Evolutionary conservation across 1,284 basidiomycete species (phyloP).

Genomic region (Irpex sp.): DNA sequence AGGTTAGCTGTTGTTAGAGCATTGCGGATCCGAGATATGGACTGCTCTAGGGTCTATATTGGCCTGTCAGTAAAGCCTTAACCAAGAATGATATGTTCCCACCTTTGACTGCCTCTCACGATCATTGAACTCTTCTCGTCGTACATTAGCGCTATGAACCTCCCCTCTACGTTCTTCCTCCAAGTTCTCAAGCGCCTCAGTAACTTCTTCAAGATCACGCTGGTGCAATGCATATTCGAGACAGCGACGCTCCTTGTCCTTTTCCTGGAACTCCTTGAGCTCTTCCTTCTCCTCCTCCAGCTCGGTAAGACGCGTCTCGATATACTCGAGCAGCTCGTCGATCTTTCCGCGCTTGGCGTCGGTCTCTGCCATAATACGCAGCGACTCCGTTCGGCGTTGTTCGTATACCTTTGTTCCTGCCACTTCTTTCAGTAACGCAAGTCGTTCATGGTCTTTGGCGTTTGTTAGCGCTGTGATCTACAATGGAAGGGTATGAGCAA

Average conservation of each 20-base stretch:
- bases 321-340: constrained; percentile 83
- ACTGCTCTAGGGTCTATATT: constrained; percentile 64
- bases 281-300: constrained; percentile 98
- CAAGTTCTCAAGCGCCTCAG: constrained; percentile 74
- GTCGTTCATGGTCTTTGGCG: constrained; percentile 92
- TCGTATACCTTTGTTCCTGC: constrained; percentile 99
- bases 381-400: constrained; percentile 85
- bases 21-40: constrained; percentile 69
- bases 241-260: constrained; percentile 91
- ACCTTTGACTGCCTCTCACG: constrained; percentile 84
- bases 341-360: constrained; percentile 91
- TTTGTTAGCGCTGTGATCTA: constrained; percentile 97
- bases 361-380: constrained; percentile 96
- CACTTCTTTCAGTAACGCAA: constrained; percentile 94
- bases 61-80: background rate
- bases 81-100: background rate
- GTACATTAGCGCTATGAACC: constrained; percentile 77
- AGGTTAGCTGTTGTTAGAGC: constrained; percentile 62
- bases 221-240: constrained; percentile 95
- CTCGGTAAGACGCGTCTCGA: constrained; percentile 85
- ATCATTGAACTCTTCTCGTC: constrained; percentile 76
- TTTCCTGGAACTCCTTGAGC: constrained; percentile 92
- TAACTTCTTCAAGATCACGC: constrained; percentile 86
- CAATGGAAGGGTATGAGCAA: background rate
- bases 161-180: constrained; percentile 82